Base-by-base conservation (phyloP, 1,284 basidiomycete genomes). In the Ceratorhiza oryzae-sativae region DNA sequence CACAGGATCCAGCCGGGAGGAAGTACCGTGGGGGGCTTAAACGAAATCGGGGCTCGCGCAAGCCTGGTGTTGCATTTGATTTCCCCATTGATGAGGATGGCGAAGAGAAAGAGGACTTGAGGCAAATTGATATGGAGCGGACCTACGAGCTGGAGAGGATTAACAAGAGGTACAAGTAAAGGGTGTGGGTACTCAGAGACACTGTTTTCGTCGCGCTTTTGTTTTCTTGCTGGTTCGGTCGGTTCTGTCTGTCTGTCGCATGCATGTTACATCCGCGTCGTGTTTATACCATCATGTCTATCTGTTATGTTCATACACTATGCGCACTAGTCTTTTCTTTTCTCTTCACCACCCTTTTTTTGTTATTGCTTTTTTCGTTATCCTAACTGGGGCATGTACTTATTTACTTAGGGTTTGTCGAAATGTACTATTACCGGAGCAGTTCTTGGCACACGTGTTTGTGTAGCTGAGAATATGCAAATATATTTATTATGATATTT, bases 121-220 rank as follows among this genome's bases (percentile, higher is more conserved):
- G 56, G 34, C 20, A 59, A n/a, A 39, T 55, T 30, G 67, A 71
- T 71, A 71, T 71, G 12, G 42, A 71, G 27, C 13, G 58, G 56
- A 71, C 67, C 30, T 71, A 71, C 39, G 67, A 71, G 56, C 42
- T 71, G 18, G 67, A 71, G 42, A 71, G 67, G 45, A 48, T 56
- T 20, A 20, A 71, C 10, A 71, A 71, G 67, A 55, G 67, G 55
- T 71, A 71, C 67, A 71, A 71, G 67, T 70, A 65, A 39, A 41
- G 42, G 15, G 18, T 39, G 48, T 55, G 41, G 39, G 36, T 46
- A 41, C 41, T 56, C 25, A 23, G 20, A 42, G 55, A 59, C 56
- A 45, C 32, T 63, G 23, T 12, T 58, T 49, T 42, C 15, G 39
- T 23, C 55, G 41, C 55, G 25, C 23, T 30, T 41, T 56, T 45